Base-by-base conservation (phyloP, 768 basidiomycete genomes). In the Rhodotorula diobovata region DNA sequence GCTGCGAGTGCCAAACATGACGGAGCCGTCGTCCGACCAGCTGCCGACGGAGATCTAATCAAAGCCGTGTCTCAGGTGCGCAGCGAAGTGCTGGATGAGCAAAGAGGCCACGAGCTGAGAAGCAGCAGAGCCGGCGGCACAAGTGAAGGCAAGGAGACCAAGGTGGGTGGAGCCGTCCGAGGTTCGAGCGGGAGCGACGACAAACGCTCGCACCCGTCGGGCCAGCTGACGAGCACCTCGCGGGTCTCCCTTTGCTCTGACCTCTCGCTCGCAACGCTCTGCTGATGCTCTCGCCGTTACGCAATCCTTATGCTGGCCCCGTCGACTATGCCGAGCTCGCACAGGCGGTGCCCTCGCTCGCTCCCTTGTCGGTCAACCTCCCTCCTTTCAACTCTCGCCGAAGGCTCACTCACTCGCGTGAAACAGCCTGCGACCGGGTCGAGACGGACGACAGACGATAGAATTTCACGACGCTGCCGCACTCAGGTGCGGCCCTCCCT, bases 251-350 rank as follows among this genome's bases (percentile, higher is more conserved):
- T 25, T 16, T 39, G 51, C 50, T n/a, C 20, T 30, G 2, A n/a
- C 18, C 11, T 25, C 51, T 25, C 21, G 18, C 4, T 14, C n/a
- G 0, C 39, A 4, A 12, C 34, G n/a, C n/a, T n/a, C n/a, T n/a
- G n/a, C n/a, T n/a, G n/a, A 66, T 66, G 65, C 48, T 59, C 0
- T 35, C 45, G 3, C 35, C 16, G 20, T 48, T 66, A 11, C n/a
- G 5, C 18, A 87, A 86, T 75, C 80, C 80, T 5, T 88, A 88
- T 74, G 73, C 72, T 0, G 54, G 39, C 0, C 81, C 83, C 0
- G 84, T 86, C 0, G 85, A 91, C 79, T 93, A 93, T 75, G 63
- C 76, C 2, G 76, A 77, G 25, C 83, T 94, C 11, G 87, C 88
- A 0, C 79, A 81, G 18, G 80, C 79, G 2, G 88, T 88, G 78